These are phyloP conservation scores for Phytophthora cryptogea DNA, from an alignment of 352 stramenopile species.

Conservation along the genomic window DNA sequence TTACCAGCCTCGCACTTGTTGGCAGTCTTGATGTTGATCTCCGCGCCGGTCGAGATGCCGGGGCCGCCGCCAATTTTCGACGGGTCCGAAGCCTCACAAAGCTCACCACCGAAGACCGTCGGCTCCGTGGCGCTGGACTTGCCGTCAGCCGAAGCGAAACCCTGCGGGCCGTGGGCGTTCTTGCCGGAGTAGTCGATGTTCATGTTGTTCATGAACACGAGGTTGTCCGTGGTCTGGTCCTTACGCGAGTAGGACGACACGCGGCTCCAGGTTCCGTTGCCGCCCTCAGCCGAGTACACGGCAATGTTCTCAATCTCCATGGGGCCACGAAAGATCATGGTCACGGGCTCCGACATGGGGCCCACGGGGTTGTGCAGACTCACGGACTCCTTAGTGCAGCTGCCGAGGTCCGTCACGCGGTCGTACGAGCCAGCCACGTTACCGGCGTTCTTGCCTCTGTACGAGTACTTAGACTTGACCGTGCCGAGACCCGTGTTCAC, in stretches of 20 bases:
- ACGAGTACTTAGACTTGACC: slow-evolving; percentile 55
- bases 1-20: slow-evolving; percentile 38
- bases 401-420: slow-evolving; percentile 45
- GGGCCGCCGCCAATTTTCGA: slow-evolving; percentile 40
- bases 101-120: slow-evolving; percentile 43
- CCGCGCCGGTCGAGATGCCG: slow-evolving; percentile 50
- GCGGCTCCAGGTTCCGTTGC: slow-evolving; percentile 41
- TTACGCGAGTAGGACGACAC: slow-evolving; percentile 59
- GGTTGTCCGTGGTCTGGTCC: slow-evolving; percentile 41
- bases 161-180: slow-evolving; percentile 51
- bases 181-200: slow-evolving; percentile 63
- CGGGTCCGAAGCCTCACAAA: slow-evolving; percentile 51
- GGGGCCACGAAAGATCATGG: slow-evolving; percentile 66
- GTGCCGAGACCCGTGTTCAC: slow-evolving; percentile 33
- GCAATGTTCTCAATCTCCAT: slow-evolving; percentile 68
- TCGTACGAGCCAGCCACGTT: slow-evolving; percentile 56
- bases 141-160: slow-evolving; percentile 53
- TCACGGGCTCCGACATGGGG: slow-evolving; percentile 62
- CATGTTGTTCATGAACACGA: slow-evolving; percentile 82
- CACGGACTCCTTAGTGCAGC: slow-evolving; percentile 47
- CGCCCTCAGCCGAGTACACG: slow-evolving; percentile 42
- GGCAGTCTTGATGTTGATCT: slow-evolving; percentile 71
- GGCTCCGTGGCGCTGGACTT: slow-evolving; percentile 25
- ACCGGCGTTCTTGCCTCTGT: slow-evolving; percentile 54
- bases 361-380: slow-evolving; percentile 53